Percentiles rank a stretch among this genome's conserved stretches.
phyloP scores from a whole-genome alignment of 2,329 filamentous ascomycete species.

The Biscogniauxia mediterranea region DNA sequence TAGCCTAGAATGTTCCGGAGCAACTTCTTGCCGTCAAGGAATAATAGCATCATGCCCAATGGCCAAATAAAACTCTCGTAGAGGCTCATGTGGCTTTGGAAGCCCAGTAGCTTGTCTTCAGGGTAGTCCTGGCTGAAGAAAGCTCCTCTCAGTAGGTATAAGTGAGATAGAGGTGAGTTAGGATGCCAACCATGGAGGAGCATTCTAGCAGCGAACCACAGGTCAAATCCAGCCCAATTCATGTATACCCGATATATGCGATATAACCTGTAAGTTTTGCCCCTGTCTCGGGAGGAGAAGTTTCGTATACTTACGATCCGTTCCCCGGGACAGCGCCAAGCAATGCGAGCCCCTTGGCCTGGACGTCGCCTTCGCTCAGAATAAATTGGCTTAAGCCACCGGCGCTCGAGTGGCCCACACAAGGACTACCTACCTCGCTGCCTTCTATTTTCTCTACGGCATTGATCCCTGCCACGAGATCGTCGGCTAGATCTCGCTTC shows the following conservation, averaged over 20 bases:
- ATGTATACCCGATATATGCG: conserved; percentile 38
- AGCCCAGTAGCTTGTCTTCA: conserved; percentile 37
- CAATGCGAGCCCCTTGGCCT: conserved; percentile 45
- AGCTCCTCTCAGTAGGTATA: conserved; percentile 44
- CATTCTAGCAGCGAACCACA: conserved; percentile 46
- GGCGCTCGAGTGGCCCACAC: conserved; percentile 52
- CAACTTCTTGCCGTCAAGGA: conserved; percentile 41
- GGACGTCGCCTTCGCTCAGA: conserved; percentile 39
- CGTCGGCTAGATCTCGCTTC: conserved; percentile 40
- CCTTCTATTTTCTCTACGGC: conserved; percentile 36
- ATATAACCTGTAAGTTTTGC: conserved; percentile 8
- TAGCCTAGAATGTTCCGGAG: conserved; percentile 36
- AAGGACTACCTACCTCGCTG: conserved; percentile 40
- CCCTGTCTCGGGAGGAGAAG: background rate
- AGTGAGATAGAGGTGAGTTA: conserved; percentile 51
- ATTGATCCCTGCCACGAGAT: conserved; percentile 43
- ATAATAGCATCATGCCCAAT: conserved; percentile 44
- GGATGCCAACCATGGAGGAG: conserved; percentile 48
- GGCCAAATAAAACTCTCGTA: conserved; percentile 56
- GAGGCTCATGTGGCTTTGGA: conserved; percentile 42
- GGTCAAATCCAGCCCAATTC: conserved; percentile 47
- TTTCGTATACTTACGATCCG: conserved; percentile 40
- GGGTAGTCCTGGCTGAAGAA: conserved; percentile 50
- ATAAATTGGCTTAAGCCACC: conserved; percentile 50
- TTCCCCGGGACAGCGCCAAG: conserved; percentile 47